Evolutionary conservation across 306 rosid species (phyloP), one percentile per base, ranked within the genome.

Genomic region (Lotus japonicus): DNA sequence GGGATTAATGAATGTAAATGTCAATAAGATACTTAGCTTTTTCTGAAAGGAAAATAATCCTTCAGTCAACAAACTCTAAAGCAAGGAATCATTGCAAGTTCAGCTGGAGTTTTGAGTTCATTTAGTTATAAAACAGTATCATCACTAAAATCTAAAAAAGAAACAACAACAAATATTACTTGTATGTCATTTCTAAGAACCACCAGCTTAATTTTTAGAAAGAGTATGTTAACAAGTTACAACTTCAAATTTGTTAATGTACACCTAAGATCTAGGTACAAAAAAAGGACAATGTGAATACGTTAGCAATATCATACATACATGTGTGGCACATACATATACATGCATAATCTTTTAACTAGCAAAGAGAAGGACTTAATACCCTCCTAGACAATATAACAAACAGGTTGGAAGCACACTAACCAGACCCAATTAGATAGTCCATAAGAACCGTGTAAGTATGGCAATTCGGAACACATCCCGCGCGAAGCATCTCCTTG

Each of bases 361-460:
- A 46, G 26, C 35, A 5, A 39, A 41, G 54, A 36, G 7, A 42
- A 68, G 2, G 28, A 35, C 11, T 9, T 50, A 54, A 39, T 35
- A 19, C 26, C 17, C 33, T 7, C 9, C 21, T 6, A 71, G 82
- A 76, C 74, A 33, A 75, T 64, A 43, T 13, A 70, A 78, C 79
- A 82, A 85, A 87, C 84, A 81, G 36, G 50, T 64, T 45, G 62
- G 72, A 49, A 60, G 52, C 46, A 67, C 14, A 81, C 88, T 83
- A 72, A 88, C 96, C 97, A 55, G 87, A 80, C 5, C 71, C 84
- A 70, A 88, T 67, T 9, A 91, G 96, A 70, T 83, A 64, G 51
- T 78, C 89, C 96, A 92, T 92, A 6, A 92, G 74, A 61, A 92
- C 33, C 3, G 96, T 91, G 79, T 86, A 91, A 56, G 97, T 88